These are phyloP conservation scores for Cryomyces minteri DNA, from an alignment of 495 filamentous ascomycete species.

Conservation along the genomic window DNA sequence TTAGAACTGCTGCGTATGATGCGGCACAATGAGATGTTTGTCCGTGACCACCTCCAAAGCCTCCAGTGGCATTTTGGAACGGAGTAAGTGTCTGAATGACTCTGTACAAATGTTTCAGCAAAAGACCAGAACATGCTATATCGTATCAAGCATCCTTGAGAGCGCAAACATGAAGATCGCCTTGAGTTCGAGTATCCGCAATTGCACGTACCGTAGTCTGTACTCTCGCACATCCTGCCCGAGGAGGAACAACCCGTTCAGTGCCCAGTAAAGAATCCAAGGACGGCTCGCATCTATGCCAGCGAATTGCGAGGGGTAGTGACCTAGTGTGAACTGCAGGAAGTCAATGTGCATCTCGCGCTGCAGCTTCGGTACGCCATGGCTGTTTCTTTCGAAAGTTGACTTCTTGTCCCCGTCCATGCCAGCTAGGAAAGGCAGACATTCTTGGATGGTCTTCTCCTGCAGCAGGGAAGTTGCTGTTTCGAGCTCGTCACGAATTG, in stretches of 20 bases:
- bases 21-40: conserved; percentile 75
- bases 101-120: conserved; percentile 15
- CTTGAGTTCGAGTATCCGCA: neutral
- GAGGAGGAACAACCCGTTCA: conserved; percentile 51
- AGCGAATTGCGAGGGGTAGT: conserved; percentile 46
- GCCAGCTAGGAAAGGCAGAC: conserved; percentile 46
- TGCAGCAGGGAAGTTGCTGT: conserved; percentile 54
- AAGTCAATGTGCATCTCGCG: conserved; percentile 58
- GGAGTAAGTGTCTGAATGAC: conserved; percentile 51
- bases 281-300: conserved; percentile 66
- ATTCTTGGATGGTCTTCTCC: conserved; percentile 43
- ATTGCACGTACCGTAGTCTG: conserved; percentile 33
- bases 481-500: conserved; percentile 44
- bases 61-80: conserved; percentile 68
- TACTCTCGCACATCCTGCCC: conserved; percentile 58
- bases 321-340: conserved; percentile 43
- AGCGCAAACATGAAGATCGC: conserved; percentile 1
- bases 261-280: conserved; percentile 86
- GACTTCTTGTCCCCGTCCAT: conserved; percentile 22
- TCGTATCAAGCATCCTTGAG: conserved; percentile 1
- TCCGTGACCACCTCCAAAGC: conserved; percentile 87
- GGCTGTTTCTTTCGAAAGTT: conserved; percentile 33
- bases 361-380: conserved; percentile 56
- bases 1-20: conserved; percentile 69
- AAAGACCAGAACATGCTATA: too few relatives aligned